Conservation (phyloP, 805 yeast genomes). For the Yamadazyma ubonensis region DNA sequence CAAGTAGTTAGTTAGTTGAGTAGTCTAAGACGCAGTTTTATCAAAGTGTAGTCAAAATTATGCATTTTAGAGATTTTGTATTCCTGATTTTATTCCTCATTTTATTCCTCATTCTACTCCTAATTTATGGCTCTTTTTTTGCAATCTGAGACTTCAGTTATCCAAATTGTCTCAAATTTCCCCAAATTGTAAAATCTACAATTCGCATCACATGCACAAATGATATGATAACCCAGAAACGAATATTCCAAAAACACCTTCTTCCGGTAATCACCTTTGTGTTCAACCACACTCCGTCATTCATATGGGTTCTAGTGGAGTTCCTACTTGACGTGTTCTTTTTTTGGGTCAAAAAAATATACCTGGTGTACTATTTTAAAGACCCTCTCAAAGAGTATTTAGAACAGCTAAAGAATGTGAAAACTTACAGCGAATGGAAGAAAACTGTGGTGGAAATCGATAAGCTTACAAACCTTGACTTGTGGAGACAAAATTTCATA, state of each 20-base stretch:
- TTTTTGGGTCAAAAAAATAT: constrained; percentile 46
- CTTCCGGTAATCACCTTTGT: constrained; percentile 28
- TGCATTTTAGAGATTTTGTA: too few species aligned
- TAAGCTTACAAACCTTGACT: constrained; percentile 44
- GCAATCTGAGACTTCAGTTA: too few species aligned
- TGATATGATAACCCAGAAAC: constrained; percentile 1
- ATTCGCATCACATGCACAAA: constrained; percentile 1
- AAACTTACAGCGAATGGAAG: constrained; percentile 72
- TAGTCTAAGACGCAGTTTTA: not conserved
- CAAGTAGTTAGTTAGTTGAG: constrained; percentile 6
- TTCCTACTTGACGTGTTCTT: constrained; percentile 44
- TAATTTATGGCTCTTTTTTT: too few species aligned
- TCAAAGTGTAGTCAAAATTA: too few species aligned
- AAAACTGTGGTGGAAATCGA: constrained; percentile 49
- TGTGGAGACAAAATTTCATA: constrained; percentile 80
- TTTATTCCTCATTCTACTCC: too few species aligned
- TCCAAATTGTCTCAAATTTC: too few species aligned
- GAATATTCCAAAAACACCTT: constrained; percentile 9
- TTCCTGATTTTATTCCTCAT: too few species aligned
- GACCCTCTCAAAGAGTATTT: constrained; percentile 49
- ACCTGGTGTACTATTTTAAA: constrained; percentile 34
- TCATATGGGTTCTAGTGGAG: constrained; percentile 43
- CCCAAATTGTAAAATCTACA: not conserved
- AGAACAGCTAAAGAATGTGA: constrained; percentile 49
- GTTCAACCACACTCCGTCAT: constrained; percentile 36